These are phyloP conservation scores for Trapa incisa DNA, from an alignment of 345 rosid genomes.

Conservation along the genomic window DNA sequence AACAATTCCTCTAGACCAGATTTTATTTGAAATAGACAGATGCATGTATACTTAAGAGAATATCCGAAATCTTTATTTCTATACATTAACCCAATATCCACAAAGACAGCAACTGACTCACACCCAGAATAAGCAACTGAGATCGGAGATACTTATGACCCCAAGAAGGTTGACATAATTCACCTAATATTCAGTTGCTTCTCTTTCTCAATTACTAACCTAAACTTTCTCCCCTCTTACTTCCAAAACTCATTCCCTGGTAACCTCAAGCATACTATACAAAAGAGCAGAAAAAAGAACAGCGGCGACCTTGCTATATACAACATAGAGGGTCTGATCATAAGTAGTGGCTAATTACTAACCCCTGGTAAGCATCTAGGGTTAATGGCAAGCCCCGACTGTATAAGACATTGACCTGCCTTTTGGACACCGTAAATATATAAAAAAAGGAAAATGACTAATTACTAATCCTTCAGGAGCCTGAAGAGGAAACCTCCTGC, in stretches of 20 bases:
- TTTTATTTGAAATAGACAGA: neutral
- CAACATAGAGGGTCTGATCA: neutral
- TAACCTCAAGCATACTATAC: conserved; percentile 10
- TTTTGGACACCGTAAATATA: too few relatives aligned
- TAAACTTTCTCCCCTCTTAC: neutral
- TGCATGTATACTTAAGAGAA: neutral
- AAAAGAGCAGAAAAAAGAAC: neutral
- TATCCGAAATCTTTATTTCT: neutral
- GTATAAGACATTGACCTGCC: too few relatives aligned
- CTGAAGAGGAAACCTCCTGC: conserved; percentile 31
- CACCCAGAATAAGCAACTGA: neutral
- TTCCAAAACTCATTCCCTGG: neutral
- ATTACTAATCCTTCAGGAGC: conserved; percentile 12
- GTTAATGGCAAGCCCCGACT: too few relatives aligned
- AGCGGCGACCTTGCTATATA: conserved; percentile 9
- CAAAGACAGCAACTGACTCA: conserved; percentile 3
- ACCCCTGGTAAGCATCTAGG: too few relatives aligned
- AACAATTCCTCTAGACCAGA: neutral
- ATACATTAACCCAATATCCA: conserved; percentile 7
- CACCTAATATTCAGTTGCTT: conserved; percentile 6
- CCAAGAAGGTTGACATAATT: neutral
- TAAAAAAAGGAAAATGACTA: too few relatives aligned
- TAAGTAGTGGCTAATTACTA: too few relatives aligned
- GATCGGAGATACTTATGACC: neutral
- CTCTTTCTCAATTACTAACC: neutral